Conservation (phyloP, 1,139 yeast genomes). For the Yamadazyma epiphylla region DNA sequence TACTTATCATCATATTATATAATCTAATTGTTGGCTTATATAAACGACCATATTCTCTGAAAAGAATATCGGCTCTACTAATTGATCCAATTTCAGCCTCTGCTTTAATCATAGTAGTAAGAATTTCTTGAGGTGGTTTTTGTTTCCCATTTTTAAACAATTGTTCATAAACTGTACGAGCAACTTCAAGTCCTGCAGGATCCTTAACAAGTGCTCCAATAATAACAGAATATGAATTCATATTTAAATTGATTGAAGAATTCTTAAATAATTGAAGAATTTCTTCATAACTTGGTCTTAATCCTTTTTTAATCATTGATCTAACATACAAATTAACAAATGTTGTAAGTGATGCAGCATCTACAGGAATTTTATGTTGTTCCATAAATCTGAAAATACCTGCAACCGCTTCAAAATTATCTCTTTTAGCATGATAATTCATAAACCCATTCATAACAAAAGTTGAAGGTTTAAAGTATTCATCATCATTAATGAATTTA, state of each 20-base stretch:
- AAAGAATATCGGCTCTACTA: constrained; percentile 44
- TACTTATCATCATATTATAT: constrained; percentile 60
- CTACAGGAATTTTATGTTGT: constrained; percentile 46
- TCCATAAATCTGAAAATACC: constrained; percentile 38
- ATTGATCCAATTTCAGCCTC: constrained; percentile 52
- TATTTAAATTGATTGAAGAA: constrained; percentile 44
- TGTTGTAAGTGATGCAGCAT: constrained; percentile 64
- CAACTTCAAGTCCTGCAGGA: constrained; percentile 46
- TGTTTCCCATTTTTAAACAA: constrained; percentile 13
- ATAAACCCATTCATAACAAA: constrained; percentile 36
- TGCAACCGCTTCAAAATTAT: constrained; percentile 36
- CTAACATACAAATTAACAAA: constrained; percentile 57
- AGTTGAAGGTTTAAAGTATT: constrained; percentile 29
- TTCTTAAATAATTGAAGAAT: constrained; percentile 42
- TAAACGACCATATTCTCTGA: constrained; percentile 37
- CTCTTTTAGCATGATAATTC: constrained; percentile 24
- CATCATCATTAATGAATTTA: constrained; percentile 22
- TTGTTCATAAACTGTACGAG: constrained; percentile 44
- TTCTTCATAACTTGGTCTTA: constrained; percentile 37
- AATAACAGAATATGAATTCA: constrained; percentile 50
- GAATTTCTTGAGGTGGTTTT: constrained; percentile 35
- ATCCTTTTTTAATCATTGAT: constrained; percentile 39
- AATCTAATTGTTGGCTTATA: constrained; percentile 36
- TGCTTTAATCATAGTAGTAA: constrained; percentile 56
- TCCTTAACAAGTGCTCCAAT: constrained; percentile 54